Evolutionary conservation across 1,284 basidiomycete genomes (phyloP), one percentile per base, ranked within the genome.

Genomic region (Kalmanozyma brasiliensis): DNA sequence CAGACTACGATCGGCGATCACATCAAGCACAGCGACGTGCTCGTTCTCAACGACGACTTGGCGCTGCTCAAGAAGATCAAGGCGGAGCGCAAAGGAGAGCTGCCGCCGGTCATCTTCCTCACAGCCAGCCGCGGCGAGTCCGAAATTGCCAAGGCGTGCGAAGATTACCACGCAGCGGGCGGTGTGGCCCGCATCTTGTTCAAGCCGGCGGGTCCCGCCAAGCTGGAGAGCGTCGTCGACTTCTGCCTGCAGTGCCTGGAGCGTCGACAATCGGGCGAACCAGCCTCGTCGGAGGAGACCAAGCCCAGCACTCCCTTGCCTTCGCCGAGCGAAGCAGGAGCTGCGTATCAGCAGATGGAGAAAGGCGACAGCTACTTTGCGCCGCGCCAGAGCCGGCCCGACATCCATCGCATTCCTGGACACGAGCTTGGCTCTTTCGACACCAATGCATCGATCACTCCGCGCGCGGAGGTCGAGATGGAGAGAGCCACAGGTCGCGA

Each of bases 151-250:
- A 85, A 23, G 85, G 88, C 45, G 86, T 89, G 63, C 56, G 87
- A 85, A 62, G 88, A 89, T 22, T 90, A 91, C 77, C 91, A 92
- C 77, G 85, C 85, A 24, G 87, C 88, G n/a, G 93, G 93, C 17
- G 93, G 93, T 26, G 91, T 92, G 82, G 91, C 90, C 81, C 88
- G 91, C 14, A 85, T 93, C 34, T 83, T 95, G 20, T 92, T 90
- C 86, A 97, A 97, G 82, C 94, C 94, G 3, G 89, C 89, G 24
- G 93, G 93, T 1, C 94, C 93, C 0, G 87, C 88, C 45, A 88
- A 89, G 29, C 85, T 96, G 51, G 87, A 89, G 32, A 81, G 86
- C 14, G 87, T 89, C 6, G 84, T 95, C 49, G 88, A 88, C 76
- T 86, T 89, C n/a, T 89, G 89, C 70, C 78, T 91, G 22, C 87